Conservation (phyloP, 2,329 filamentous ascomycete genomes). For the Xylogone sp. region DNA sequence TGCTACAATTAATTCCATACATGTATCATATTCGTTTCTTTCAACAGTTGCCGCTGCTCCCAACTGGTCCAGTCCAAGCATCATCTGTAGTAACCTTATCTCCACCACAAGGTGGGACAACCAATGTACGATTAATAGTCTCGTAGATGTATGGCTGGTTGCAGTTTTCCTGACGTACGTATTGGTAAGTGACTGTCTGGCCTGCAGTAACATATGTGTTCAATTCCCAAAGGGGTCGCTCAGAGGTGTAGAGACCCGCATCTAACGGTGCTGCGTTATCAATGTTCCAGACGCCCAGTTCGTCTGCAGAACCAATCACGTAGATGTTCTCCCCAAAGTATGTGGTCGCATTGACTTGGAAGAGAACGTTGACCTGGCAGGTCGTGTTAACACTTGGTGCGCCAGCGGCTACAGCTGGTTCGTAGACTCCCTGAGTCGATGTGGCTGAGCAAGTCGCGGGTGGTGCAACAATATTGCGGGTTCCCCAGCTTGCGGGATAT, state of each 20-base stretch:
- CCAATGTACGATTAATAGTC: slow-evolving; percentile 37
- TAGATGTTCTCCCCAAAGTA: slow-evolving; percentile 45
- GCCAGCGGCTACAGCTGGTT: slow-evolving; percentile 41
- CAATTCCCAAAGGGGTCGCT: slow-evolving; percentile 41
- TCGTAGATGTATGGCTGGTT: slow-evolving; percentile 40
- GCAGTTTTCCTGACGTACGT: slow-evolving; percentile 40
- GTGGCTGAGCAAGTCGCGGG: slow-evolving; percentile 45
- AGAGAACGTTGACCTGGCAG: slow-evolving; percentile 34
- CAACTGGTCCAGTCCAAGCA: slow-evolving; percentile 34
- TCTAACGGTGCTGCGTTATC: slow-evolving; percentile 30
- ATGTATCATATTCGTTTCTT: background rate
- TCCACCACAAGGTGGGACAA: slow-evolving; percentile 33
- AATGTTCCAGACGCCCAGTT: slow-evolving; percentile 40
- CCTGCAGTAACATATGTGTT: slow-evolving; percentile 37
- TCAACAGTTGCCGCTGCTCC: slow-evolving; percentile 21
- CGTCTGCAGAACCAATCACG: slow-evolving; percentile 37
- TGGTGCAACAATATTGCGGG: slow-evolving; percentile 37
- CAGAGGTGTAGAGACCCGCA: slow-evolving; percentile 36
- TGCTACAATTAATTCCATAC: background rate
- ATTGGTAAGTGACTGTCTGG: slow-evolving; percentile 40
- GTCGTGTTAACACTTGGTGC: slow-evolving; percentile 22
- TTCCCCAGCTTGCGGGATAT: slow-evolving; percentile 53
- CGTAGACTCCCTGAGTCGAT: slow-evolving; percentile 47
- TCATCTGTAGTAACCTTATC: slow-evolving; percentile 30
- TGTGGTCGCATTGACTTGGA: slow-evolving; percentile 43